A percentile compares a stretch with the other conserved stretches of the same genome.
These are phyloP conservation scores for Pseudovirgaria hyperparasitica DNA, from an alignment of 2,329 filamentous ascomycete species.

Conservation along the genomic window DNA sequence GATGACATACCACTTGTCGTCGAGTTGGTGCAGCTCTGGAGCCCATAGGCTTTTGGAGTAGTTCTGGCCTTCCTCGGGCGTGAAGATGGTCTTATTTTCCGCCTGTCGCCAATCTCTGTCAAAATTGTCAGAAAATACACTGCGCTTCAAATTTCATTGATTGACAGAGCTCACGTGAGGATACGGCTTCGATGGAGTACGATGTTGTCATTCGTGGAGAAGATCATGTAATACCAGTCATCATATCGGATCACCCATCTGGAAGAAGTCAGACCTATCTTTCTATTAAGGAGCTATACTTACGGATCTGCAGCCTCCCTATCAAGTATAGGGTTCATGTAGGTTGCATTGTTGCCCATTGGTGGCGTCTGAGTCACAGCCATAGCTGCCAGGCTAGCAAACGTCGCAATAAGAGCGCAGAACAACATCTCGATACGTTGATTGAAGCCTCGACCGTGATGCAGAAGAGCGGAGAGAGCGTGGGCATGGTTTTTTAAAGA, in stretches of 20 bases:
- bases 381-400: too few relatives aligned
- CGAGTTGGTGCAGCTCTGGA: slow-evolving; percentile 36
- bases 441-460: too few relatives aligned
- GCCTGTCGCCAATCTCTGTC: slow-evolving; percentile 30
- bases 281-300: slow-evolving; percentile 5
- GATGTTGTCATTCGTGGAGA: slow-evolving; percentile 31
- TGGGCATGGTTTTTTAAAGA: too few relatives aligned
- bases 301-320: slow-evolving; percentile 31
- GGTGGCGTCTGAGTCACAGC: too few relatives aligned
- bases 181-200: slow-evolving; percentile 28
- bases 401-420: slow-evolving; percentile 2
- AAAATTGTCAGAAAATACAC: background rate
- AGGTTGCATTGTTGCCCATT: slow-evolving; percentile 20
- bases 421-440: too few relatives aligned
- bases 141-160: background rate
- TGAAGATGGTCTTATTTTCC: slow-evolving; percentile 30
- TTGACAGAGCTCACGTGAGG: slow-evolving; percentile 20
- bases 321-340: slow-evolving; percentile 32
- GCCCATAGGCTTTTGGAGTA: slow-evolving; percentile 39
- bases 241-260: slow-evolving; percentile 31
- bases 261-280: slow-evolving; percentile 1
- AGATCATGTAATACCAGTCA: slow-evolving; percentile 33
- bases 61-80: slow-evolving; percentile 26
- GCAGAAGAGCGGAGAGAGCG: too few relatives aligned
- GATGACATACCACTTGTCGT: slow-evolving; percentile 37